Evolutionary conservation across 805 yeast genomes (phyloP), one percentile per base, ranked within the genome.

Genomic region (Ogataea thermomethanolica): DNA sequence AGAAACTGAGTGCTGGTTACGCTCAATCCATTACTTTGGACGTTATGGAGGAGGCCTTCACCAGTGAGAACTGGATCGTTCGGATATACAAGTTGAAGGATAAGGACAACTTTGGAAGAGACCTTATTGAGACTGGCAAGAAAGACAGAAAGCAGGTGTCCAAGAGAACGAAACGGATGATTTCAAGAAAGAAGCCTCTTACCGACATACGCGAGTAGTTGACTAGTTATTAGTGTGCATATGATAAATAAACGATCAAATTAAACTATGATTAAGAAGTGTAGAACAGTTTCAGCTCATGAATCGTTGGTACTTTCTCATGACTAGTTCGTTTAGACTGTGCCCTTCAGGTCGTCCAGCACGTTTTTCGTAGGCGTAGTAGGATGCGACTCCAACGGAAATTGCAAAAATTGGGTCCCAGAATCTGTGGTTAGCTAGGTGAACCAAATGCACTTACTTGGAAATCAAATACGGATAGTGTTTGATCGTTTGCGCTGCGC

Each of bases 1-100:
- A 93, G 67, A 69, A 66, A 44, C 29, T 65, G 47, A 51, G 59
- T 27, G 33, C 53, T 7, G 15, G 35, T 4, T 55, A 63, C 35
- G 66, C 66, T 1, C 39, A 49, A 8, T 27, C 46, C 8, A 80
- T 93, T 48, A 71, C 76, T 29, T 71, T 91, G 54, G 82, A 82
- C 58, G 81, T 81, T 38, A 71, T 91, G 29, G 98, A 93, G 55
- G 99, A 93, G 71, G 99, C 83, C 0, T 93, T 82, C 68, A 93
- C 99, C 1, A 74, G 91, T 33, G 95, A 89, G 60, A 95, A 93
- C 72, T 95, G 97, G 97, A 76, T 93, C 53, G 97, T 93, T 13
- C 79, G 99, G 67, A 77, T 93, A 46, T 93, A 87, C 70, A 85
- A 88, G 71, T 85, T 93, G 51, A 93, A 89, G 66, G 91, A 88